Percentiles rank a stretch among this genome's conserved stretches.
Conservation (phyloP, 2,329 filamentous ascomycete genomes). For the Fusarium palustre region DNA sequence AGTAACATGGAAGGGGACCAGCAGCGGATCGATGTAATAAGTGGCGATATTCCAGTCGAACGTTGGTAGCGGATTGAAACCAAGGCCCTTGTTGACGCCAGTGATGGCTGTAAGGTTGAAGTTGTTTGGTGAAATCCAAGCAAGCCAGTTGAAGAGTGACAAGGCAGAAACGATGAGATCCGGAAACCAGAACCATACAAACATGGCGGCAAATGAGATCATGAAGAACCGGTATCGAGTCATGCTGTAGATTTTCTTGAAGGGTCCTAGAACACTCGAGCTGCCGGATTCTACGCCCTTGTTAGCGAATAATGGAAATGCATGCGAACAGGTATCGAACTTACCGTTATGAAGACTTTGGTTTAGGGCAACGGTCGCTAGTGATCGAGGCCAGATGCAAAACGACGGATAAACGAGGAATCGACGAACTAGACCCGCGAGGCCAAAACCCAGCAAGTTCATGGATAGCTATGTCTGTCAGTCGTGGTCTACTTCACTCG, state of each 20-base stretch:
- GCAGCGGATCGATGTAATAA: constrained; percentile 32
- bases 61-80: constrained; percentile 62
- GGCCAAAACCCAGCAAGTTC: constrained; percentile 64
- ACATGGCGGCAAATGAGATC: constrained; percentile 35
- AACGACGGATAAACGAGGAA: constrained; percentile 63
- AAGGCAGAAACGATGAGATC: constrained; percentile 34
- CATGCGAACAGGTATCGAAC: rapidly evolving
- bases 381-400: constrained; percentile 52
- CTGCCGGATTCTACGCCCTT: constrained; percentile 7
- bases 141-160: constrained; percentile 64
- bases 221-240: constrained; percentile 41
- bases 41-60: constrained; percentile 61
- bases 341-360: constrained; percentile 37
- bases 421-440: constrained; percentile 62
- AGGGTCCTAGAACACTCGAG: constrained; percentile 22
- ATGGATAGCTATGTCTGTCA: constrained; percentile 18
- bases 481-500: rapidly evolving
- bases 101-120: constrained; percentile 57
- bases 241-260: constrained; percentile 38
- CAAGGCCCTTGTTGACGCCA: constrained; percentile 56
- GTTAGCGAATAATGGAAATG: neutral
- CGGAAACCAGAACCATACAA: constrained; percentile 44
- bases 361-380: constrained; percentile 39
- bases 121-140: constrained; percentile 64
- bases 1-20: constrained; percentile 56